Base-by-base conservation (phyloP, 1,284 basidiomycete species). In the Leccinum angustisporum region DNA sequence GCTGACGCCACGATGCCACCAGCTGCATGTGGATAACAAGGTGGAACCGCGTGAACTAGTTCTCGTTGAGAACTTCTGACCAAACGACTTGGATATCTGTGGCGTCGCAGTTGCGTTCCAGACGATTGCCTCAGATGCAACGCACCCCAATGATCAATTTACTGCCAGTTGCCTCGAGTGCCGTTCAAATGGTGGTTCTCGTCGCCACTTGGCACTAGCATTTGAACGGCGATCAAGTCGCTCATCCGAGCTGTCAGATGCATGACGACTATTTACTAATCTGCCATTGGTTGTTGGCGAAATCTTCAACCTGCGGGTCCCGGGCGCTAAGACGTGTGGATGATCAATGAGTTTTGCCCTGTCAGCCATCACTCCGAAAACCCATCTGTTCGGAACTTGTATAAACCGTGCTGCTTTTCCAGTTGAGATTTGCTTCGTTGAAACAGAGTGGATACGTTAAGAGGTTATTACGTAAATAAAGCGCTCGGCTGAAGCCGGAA, bases 401-500 rank as follows among this genome's bases (percentile, higher is more conserved):
- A 46, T n/a, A 46, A 21, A 21, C 38, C 38, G 8, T 46, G 18
- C 10, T 11, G 43, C 11, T 46, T 21, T 46, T 21, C 43, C 43
- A 21, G 18, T 21, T 14, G 6, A 14, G 25, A 25, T 36, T 8
- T 48, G 46, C 46, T 21, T 48, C 18, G 18, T 21, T 21, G 18
- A 25, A 25, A 25, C 25, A 25, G 25, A 25, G 13, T 9, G 10
- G 5, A 43, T 18, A n/a, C 25, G 25, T 25, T 21, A 1, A 21
- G 27, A 30, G 21, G 21, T 21, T n/a, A 52, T n/a, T 50, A 50
- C 48, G 25, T 52, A 30, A 52, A 31, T 30, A 30, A 3, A 52
- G 14, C 11, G 25, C 58, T 46, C 58, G 58, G 58, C 38, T 31
- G 11, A 60, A 59, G 40, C 58, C 58, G 58, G 58, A 33, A 13